Percentiles rank a stretch among this genome's conserved stretches.
Evolutionary conservation across 768 basidiomycete species (phyloP).

Genomic region (Mycena vitilis): DNA sequence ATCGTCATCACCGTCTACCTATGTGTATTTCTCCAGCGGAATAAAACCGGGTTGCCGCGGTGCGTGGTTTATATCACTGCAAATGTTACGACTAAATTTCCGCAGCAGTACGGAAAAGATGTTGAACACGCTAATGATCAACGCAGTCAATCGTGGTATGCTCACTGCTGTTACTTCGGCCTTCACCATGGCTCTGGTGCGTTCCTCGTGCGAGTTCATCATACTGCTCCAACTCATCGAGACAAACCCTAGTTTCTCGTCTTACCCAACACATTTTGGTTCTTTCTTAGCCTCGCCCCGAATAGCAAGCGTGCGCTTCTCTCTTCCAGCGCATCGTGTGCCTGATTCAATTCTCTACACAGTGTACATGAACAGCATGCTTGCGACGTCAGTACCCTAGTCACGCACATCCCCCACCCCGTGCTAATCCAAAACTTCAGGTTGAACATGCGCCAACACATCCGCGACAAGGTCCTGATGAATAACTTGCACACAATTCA

Average conservation of each 20-base stretch:
- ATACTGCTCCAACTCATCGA: no score
- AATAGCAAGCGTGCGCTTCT: constrained; percentile 25
- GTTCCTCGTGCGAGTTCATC: background rate
- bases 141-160: constrained; percentile 25
- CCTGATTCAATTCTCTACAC: background rate
- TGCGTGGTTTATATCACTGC: background rate
- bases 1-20: constrained; percentile 29
- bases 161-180: constrained; percentile 26
- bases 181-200: constrained; percentile 21
- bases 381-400: constrained; percentile 21
- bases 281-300: constrained; percentile 29
- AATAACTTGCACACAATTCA: constrained; percentile 1
- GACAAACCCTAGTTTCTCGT: constrained; percentile 15
- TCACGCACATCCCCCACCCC: background rate
- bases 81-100: background rate
- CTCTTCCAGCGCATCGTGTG: background rate
- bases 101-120: constrained; percentile 4
- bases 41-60: constrained; percentile 20
- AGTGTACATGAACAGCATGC: constrained; percentile 37
- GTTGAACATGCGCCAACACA: constrained; percentile 24
- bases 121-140: constrained; percentile 25
- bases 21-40: constrained; percentile 18
- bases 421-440: background rate
- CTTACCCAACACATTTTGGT: constrained; percentile 32
- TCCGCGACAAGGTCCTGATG: background rate